Percentiles rank a stretch among this genome's conserved stretches.
Evolutionary conservation across 148 eudicot species (phyloP).

Genomic region (Silene uniflora): DNA sequence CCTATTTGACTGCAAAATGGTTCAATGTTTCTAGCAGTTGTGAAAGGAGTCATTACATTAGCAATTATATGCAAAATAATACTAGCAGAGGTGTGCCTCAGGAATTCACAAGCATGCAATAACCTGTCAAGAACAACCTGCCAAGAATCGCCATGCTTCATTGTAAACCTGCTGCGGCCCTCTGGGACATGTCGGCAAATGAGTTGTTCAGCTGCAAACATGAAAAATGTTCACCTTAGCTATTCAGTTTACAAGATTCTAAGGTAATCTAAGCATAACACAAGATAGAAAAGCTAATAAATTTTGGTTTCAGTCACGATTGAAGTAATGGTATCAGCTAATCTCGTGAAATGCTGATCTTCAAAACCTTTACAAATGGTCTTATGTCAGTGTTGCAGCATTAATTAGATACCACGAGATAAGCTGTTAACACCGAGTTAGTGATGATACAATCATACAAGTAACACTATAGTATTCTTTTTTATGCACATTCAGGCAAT

Average conservation of each 20-base stretch:
- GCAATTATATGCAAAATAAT: slow-evolving; percentile 37
- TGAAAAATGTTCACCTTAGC: neutral
- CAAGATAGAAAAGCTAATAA: no score
- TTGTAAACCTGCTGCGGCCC: slow-evolving; percentile 21
- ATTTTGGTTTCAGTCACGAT: neutral
- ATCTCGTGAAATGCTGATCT: neutral
- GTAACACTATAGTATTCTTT: no score
- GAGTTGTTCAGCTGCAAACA: slow-evolving; percentile 26
- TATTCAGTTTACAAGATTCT: neutral
- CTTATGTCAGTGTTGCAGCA: neutral
- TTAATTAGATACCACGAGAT: no score
- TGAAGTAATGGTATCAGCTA: neutral
- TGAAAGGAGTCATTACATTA: slow-evolving; percentile 27
- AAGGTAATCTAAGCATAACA: neutral
- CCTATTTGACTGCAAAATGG: slow-evolving; percentile 18
- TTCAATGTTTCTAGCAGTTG: slow-evolving; percentile 16
- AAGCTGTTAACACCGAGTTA: no score
- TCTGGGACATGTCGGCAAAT: slow-evolving; percentile 34
- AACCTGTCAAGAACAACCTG: neutral
- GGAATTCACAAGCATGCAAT: slow-evolving; percentile 24
- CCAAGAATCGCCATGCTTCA: slow-evolving; percentile 18
- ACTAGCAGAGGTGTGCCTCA: slow-evolving; percentile 14
- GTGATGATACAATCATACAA: no score
- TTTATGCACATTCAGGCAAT: no score
- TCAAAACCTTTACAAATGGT: neutral